Evolutionary conservation across 345 rosid genomes (phyloP).

Genomic region (Zanthoxylum bungeanum): DNA sequence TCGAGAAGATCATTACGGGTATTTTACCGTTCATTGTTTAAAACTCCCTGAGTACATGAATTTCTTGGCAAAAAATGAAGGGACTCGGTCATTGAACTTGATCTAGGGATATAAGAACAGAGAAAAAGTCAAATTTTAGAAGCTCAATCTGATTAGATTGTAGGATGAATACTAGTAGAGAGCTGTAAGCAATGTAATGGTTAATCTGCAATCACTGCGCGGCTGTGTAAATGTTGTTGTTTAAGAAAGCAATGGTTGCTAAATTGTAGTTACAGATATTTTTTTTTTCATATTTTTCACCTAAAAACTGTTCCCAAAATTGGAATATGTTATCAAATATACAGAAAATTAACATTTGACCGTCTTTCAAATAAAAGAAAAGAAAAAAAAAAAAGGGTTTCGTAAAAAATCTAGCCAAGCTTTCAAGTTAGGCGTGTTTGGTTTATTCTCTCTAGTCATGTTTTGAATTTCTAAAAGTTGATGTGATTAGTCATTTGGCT

Average conservation of each 20-base stretch:
- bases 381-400: no score
- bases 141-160: not conserved
- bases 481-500: not conserved
- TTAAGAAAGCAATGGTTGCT: slow-evolving; percentile 6
- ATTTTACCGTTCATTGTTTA: no score
- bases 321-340: no score
- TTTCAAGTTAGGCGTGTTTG: no score
- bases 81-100: not conserved
- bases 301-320: no score
- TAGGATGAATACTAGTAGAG: slow-evolving; percentile 6
- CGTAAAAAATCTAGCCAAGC: no score
- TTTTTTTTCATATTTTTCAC: not conserved
- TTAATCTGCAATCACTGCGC: slow-evolving; percentile 6
- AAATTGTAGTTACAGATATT: not conserved
- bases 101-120: not conserved
- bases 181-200: not conserved
- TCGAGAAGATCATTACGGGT: no score
- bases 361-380: no score
- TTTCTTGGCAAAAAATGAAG: not conserved
- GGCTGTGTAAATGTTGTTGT: slow-evolving; percentile 10
- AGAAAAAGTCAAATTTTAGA: not conserved
- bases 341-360: no score
- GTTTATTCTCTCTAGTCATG: no score
- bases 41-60: not conserved
- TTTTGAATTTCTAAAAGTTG: no score